Base-by-base conservation (phyloP, 2,329 filamentous ascomycete species). In the Aureobasidium namibiae region DNA sequence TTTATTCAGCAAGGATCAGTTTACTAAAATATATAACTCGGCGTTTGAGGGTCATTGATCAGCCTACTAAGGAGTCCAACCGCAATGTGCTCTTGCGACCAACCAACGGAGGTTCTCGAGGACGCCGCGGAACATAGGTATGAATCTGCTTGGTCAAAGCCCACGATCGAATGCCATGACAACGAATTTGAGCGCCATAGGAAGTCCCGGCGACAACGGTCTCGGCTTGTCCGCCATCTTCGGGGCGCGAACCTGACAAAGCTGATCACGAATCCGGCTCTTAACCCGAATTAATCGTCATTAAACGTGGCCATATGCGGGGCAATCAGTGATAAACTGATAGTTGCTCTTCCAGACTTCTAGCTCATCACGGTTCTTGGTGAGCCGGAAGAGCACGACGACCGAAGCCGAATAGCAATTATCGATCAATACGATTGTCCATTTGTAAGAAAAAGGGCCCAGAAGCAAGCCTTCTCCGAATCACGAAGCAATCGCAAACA, bases 231-330 rank as follows among this genome's bases (percentile, higher is more conserved):
- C n/a, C 49, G 36, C 36, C 38, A 13, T 26, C 13, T n/a, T 50
- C 48, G 48, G 49, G 11, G 49, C 34, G 49, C 49, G 36, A 41
- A 24, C 34, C 23, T 53, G 49, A 53, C 49, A 53, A 53, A 53
- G 23, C 49, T 2, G 23, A 8, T 16, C 21, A 14, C 23, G 21
- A 13, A 24, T 24, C 26, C 23, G 14, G 39, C 39, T 42, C 14
- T n/a, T 44, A 44, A 26, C 13, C 24, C 41, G 13, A 44, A 44
- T 26, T 16, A 26, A 26, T 24, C 3, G 24, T 24, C 21, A 26
- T 23, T 44, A 26, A 24, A 24, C 6, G 41, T 38, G 36, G 36
- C 16, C 18, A 38, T 38, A 16, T 38, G 9, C 18, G 16, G 6
- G 4, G 36, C 9, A n/a, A n/a, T n/a, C n/a, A n/a, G n/a, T n/a